Percentiles rank a stretch among this genome's conserved stretches.
phyloP scores from a whole-genome alignment of 2,329 filamentous ascomycete genomes.

The Fusarium annulatum region DNA sequence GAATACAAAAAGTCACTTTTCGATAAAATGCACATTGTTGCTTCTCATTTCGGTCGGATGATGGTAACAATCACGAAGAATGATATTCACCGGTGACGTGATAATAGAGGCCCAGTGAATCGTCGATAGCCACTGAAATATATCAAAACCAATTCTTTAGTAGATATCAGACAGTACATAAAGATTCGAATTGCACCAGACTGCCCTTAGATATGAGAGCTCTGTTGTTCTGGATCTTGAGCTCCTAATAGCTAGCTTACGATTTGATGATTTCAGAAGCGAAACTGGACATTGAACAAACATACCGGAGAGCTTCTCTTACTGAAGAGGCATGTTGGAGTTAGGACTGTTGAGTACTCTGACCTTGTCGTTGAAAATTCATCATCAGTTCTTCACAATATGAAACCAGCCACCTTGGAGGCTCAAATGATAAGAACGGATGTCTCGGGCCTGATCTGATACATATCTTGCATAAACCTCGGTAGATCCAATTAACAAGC shows the following conservation, averaged over 20 bases:
- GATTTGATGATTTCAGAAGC: not conserved
- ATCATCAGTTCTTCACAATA: not conserved
- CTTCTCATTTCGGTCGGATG: fast-evolving
- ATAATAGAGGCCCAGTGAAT: not conserved
- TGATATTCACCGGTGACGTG: fast-evolving
- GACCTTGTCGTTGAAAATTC: not conserved
- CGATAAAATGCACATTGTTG: no score
- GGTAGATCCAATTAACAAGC: constrained; percentile 14
- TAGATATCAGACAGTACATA: fast-evolving
- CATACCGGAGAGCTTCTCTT: fast-evolving
- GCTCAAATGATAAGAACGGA: not conserved
- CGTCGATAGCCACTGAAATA: fast-evolving
- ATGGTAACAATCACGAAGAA: fast-evolving
- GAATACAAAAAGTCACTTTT: no score
- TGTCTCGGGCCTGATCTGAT: not conserved
- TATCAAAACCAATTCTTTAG: not conserved
- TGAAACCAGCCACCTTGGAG: not conserved
- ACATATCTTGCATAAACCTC: not conserved
- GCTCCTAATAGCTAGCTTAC: fast-evolving
- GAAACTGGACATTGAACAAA: fast-evolving
- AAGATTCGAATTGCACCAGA: fast-evolving
- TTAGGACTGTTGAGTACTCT: fast-evolving
- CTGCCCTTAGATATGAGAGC: not conserved
- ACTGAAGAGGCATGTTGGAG: not conserved
- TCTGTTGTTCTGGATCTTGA: not conserved